phyloP scores from a whole-genome alignment of 2,329 filamentous ascomycete genomes.

The Trichothecium sympodiale region DNA sequence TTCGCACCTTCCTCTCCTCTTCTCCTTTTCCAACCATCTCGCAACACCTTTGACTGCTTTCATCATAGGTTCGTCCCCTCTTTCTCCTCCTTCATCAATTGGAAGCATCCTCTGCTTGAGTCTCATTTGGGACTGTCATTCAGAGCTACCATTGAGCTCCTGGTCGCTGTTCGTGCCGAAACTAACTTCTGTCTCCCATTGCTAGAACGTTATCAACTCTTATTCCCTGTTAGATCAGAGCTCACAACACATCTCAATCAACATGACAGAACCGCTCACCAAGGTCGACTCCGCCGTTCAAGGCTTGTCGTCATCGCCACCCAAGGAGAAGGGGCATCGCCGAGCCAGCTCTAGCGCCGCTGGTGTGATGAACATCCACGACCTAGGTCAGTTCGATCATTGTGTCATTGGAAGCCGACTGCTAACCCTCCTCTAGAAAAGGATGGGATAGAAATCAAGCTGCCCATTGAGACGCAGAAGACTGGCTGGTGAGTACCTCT shows the following conservation, averaged over 20 bases:
- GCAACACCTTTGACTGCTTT: conserved; percentile 8
- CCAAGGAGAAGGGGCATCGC: conserved; percentile 55
- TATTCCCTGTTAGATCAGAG: conserved; percentile 1
- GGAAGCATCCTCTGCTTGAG: not conserved
- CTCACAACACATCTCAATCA: conserved; percentile 10
- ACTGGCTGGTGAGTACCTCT: conserved; percentile 63
- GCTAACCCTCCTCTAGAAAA: conserved; percentile 43
- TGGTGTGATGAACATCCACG: conserved; percentile 64
- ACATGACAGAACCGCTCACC: conserved; percentile 48
- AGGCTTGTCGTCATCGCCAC: conserved; percentile 58
- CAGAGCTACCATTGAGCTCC: not conserved
- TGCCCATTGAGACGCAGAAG: conserved; percentile 75
- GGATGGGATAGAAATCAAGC: conserved; percentile 58
- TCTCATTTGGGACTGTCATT: not conserved
- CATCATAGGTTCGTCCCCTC: conserved; percentile 6
- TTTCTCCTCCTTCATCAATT: conserved; percentile 2
- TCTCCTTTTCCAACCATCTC: conserved; percentile 14
- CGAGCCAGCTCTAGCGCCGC: conserved; percentile 62
- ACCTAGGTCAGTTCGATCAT: conserved; percentile 57
- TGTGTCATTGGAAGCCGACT: conserved; percentile 6
- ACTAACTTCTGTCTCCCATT: not conserved
- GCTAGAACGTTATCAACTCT: conserved; percentile 5
- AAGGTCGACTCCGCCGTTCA: conserved; percentile 91
- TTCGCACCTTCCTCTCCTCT: conserved; percentile 11
- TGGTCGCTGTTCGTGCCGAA: not conserved